Percentiles rank a stretch among this genome's conserved stretches.
phyloP scores from a whole-genome alignment of 139 green algal genomes.

The Limnomonas spitsbergensis region DNA sequence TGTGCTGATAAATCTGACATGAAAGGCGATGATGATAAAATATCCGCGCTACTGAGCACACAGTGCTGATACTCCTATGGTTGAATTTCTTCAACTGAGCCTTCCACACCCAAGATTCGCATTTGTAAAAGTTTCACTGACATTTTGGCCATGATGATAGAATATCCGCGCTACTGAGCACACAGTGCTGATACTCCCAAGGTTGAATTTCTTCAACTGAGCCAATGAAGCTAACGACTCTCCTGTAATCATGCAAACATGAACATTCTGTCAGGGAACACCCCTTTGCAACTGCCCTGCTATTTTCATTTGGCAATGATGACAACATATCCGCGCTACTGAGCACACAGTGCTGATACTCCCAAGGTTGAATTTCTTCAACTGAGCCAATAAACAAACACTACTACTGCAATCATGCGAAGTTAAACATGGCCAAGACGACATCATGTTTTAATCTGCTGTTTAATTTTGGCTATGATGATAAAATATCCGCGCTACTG shows the following conservation, averaged over 20 bases:
- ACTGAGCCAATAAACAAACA: neutral
- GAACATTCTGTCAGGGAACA: too few species aligned
- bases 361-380: constrained; percentile 20
- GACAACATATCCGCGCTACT: constrained; percentile 39
- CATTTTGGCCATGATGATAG: constrained; percentile 5
- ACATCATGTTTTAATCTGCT: neutral
- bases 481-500: constrained; percentile 37
- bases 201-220: constrained; percentile 35
- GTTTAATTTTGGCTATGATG: neutral
- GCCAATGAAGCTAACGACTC: neutral
- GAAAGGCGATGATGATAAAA: constrained; percentile 18
- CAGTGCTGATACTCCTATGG: constrained; percentile 19
- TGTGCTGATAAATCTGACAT: too few species aligned
- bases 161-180: constrained; percentile 39
- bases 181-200: constrained; percentile 16
- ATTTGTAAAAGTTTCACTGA: neutral
- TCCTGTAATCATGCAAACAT: too few species aligned
- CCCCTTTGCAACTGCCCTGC: neutral
- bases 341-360: constrained; percentile 10
- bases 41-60: constrained; percentile 40
- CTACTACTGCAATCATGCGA: too few species aligned
- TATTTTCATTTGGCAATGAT: neutral
- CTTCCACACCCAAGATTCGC: neutral
- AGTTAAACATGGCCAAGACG: too few species aligned
- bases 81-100: constrained; percentile 36